Percentiles rank a stretch among this genome's conserved stretches.
These are phyloP conservation scores for Umbilicus rupestris DNA, from an alignment of 164 flowering plant genomes.

Conservation along the genomic window DNA sequence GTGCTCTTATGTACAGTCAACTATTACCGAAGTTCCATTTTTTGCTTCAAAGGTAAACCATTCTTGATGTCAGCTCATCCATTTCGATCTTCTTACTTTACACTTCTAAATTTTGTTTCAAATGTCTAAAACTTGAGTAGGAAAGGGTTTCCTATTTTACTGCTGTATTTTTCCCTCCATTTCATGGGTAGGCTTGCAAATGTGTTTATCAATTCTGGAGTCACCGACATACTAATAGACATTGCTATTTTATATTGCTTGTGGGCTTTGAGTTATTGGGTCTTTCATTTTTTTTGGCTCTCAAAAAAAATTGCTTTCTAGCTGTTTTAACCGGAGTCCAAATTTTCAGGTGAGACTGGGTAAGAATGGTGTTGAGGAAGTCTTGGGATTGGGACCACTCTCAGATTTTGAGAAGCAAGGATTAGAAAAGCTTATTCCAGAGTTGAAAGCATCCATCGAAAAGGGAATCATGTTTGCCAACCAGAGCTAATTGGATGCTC, in stretches of 20 bases:
- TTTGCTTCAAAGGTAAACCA: slow-evolving; percentile 92
- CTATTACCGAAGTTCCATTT: slow-evolving; percentile 80
- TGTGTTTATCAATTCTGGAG: too few species aligned
- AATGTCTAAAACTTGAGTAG: too few species aligned
- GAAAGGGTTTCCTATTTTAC: too few species aligned
- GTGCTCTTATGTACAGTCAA: slow-evolving; percentile 80
- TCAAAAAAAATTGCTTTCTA: neutral
- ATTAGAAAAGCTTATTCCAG: slow-evolving; percentile 59
- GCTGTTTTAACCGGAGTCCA: neutral
- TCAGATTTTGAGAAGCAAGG: slow-evolving; percentile 75
- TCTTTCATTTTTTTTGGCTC: neutral
- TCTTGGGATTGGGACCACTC: slow-evolving; percentile 62
- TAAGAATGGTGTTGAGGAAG: slow-evolving; percentile 88
- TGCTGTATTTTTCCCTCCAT: too few species aligned
- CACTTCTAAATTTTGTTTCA: too few species aligned
- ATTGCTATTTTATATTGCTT: too few species aligned
- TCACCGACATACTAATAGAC: too few species aligned
- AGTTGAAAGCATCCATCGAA: slow-evolving; percentile 74
- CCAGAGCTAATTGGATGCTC: slow-evolving; percentile 15
- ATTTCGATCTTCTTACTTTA: too few species aligned
- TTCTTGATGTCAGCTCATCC: too few species aligned
- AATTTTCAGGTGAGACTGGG: slow-evolving; percentile 80
- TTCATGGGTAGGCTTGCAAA: too few species aligned
- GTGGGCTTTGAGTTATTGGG: neutral
- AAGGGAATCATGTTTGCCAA: slow-evolving; percentile 84